phyloP scores from a whole-genome alignment of 2,329 filamentous ascomycete genomes.

The Ascocoryne sarcoides region DNA sequence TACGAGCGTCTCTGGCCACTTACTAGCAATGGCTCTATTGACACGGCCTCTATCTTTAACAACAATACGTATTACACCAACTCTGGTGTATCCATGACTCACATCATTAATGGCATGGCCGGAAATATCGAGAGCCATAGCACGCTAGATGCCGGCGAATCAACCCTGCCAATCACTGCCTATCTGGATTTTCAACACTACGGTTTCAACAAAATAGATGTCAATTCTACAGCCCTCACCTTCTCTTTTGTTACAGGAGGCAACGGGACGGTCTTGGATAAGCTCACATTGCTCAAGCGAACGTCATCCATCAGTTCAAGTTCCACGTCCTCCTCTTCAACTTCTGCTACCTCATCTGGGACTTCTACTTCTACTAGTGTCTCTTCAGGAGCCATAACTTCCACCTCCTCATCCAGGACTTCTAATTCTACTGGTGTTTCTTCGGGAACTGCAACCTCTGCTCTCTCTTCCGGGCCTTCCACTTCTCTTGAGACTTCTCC shows the following conservation, averaged over 20 bases:
- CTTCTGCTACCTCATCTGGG: not conserved
- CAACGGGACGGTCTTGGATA: conserved; percentile 32
- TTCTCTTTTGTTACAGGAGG: conserved; percentile 39
- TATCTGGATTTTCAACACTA: conserved; percentile 38
- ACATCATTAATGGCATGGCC: conserved; percentile 44
- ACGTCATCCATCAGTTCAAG: too few species aligned
- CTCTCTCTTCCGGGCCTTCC: too few species aligned
- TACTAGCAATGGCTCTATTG: conserved; percentile 40
- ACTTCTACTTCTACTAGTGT: not conserved
- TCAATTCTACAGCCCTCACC: conserved; percentile 33
- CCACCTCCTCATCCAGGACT: too few species aligned
- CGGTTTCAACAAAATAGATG: conserved; percentile 39
- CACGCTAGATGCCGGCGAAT: conserved; percentile 29
- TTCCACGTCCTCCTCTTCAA: not conserved
- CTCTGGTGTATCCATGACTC: conserved; percentile 39
- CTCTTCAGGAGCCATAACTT: not conserved
- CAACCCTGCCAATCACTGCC: conserved; percentile 34
- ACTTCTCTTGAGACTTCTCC: too few species aligned
- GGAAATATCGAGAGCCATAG: conserved; percentile 44
- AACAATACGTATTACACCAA: conserved; percentile 41
- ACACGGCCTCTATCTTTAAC: conserved; percentile 44
- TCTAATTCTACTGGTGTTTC: too few species aligned
- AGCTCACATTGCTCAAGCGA: conserved; percentile 30
- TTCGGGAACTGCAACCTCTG: not conserved
- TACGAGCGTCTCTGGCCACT: conserved; percentile 44